These are phyloP conservation scores for Cyclotella kingstonii DNA, from an alignment of 108 stramenopile species.

Conservation along the genomic window DNA sequence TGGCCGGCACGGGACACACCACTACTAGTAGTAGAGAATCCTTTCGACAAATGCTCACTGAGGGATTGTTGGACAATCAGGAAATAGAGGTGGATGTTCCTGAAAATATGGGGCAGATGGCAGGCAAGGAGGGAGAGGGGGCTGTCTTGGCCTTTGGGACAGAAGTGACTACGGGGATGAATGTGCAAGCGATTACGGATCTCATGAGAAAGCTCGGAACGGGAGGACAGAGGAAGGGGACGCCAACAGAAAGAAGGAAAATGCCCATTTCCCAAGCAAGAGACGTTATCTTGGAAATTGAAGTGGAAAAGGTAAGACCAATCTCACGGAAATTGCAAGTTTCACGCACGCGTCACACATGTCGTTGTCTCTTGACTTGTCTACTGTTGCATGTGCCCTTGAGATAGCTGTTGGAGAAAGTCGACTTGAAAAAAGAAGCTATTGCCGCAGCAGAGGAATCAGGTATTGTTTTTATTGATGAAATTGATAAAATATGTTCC, in stretches of 20 bases:
- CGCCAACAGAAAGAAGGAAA: constrained; percentile 76
- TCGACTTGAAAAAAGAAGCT: constrained; percentile 92
- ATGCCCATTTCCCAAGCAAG: constrained; percentile 88
- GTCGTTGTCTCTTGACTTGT: neutral
- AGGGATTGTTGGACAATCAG: constrained; percentile 91
- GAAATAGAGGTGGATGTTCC: constrained; percentile 91
- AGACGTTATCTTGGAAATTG: constrained; percentile 88
- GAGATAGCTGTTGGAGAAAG: constrained; percentile 71
- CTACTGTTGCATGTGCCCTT: neutral
- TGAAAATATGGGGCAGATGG: constrained; percentile 29
- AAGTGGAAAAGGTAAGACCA: constrained; percentile 72
- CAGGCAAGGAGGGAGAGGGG: constrained; percentile 32
- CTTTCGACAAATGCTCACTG: constrained; percentile 84
- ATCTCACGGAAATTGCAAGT: no score
- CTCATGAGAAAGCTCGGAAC: constrained; percentile 55
- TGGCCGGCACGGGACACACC: neutral
- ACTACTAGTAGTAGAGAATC: constrained; percentile 51
- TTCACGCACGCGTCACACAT: no score
- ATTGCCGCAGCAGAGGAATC: constrained; percentile 93
- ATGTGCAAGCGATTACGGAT: constrained; percentile 71
- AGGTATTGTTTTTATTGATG: constrained; percentile 99
- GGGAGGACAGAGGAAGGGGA: constrained; percentile 22
- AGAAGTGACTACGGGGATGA: constrained; percentile 52
- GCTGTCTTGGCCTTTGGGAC: constrained; percentile 41
- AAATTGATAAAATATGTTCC: constrained; percentile 98